Base-by-base conservation (phyloP, 2,329 filamentous ascomycete genomes). In the Pseudocercospora fuligena region DNA sequence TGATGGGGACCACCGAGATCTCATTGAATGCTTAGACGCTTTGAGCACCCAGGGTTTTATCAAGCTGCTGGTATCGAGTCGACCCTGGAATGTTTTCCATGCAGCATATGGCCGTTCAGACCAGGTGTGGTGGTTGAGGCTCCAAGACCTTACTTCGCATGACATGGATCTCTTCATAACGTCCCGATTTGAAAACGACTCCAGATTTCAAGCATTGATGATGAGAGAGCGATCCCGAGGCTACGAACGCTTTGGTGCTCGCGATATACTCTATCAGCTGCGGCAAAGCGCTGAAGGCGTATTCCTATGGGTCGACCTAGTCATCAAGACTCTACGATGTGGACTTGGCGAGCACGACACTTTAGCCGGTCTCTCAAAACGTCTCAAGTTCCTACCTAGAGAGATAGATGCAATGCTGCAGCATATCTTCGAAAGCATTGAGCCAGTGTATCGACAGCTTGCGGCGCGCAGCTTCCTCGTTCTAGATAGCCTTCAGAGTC, bases 371-470 rank as follows among this genome's bases (percentile, higher is more conserved):
- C 57, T 60, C 2, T 31, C 16, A 5, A 33, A 60, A 14, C 33
- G 57, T 16, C 21, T 60, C 5, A 21, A 19, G 8, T 21, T 46
- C 2, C 36, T 60, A n/a, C 57, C 57, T 2, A 14, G 25, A 36
- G 57, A 60, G 23, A 16, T 60, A 12, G 57, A 46, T 16, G 57
- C 8, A 7, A 46, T 60, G 21, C n/a, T 60, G 6, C 33, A 47
- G 4, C 40, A 47, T 21, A 47, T 60, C 4, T 43, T 60, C 12
- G 57, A 60, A 6, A 60, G 40, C 21, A 60, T 60, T 5, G 57
- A 60, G 23, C 31, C 57, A 2, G 16, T 29, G 9, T 60, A 60
- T 11, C n/a, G 23, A 9, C 54, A 23, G 9, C 33, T 58, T 40
- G 54, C 54, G 9, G 54, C 54, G 2, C 25, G 57, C 16, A 7